Base-by-base conservation (phyloP, 225 moss, liverwort and hornwort species). In the Neckera pumila region DNA sequence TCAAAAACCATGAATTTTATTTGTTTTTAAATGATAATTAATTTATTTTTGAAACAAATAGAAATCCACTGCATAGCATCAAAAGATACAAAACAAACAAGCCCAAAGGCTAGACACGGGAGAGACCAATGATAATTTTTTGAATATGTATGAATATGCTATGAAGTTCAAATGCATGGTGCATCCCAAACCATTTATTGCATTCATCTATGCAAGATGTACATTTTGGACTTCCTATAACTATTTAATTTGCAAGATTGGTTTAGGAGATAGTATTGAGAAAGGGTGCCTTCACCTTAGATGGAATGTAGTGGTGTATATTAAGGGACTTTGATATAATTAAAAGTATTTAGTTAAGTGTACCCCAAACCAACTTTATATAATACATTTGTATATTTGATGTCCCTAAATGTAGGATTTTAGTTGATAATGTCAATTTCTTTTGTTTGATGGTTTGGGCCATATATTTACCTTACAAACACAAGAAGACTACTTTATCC, bases 101-200 rank as follows among this genome's bases (percentile, higher is more conserved):
- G n/a, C n/a, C n/a, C n/a, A n/a, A n/a, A n/a, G n/a, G n/a, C n/a
- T n/a, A n/a, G n/a, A n/a, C n/a, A n/a, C n/a, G n/a, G n/a, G n/a
- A n/a, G n/a, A n/a, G n/a, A n/a, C n/a, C n/a, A n/a, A n/a, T n/a
- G n/a, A n/a, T n/a, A 1, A 7, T 34, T 5, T 36, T 23, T 2
- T 36, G 4, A 77, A 36, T 9, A 36, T 6, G 6, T 23, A 56
- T 25, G 10, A 77, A 36, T n/a, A 25, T 15, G 6, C 5, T 5
- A 25, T n/a, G 25, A 76, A 36, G 15, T 25, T 54, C 10, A 74
- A 14, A 72, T 53, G 8, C 7, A 31, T 54, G 7, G 15, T 36
- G 2, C 25, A 5, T 0, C 1, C 14, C 9, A 14, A 36, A 54
- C 0, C 0, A 0, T 36, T 76, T n/a, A 1, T 21, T 54, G 10